Evolutionary conservation across 768 basidiomycete genomes (phyloP), one percentile per base, ranked within the genome.

Genomic region (Trametes maxima): DNA sequence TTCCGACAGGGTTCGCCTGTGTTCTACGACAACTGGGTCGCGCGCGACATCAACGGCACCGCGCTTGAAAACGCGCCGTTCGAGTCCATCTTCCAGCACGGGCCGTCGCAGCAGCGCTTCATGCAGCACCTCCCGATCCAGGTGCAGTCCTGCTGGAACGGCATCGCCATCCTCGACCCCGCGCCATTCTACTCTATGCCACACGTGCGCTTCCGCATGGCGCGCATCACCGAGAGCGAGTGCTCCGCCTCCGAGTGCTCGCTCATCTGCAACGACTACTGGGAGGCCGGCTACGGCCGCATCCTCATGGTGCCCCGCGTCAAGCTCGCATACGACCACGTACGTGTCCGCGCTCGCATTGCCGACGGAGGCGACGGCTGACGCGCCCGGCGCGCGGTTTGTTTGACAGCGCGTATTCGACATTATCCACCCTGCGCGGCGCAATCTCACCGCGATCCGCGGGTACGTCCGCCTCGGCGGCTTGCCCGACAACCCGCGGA

Each of bases 21-120:
- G 17, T 98, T 98, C 74, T 98, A 98, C 77, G 93, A 94, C 72
- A 96, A 95, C 74, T 98, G 96, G 96, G 96, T 99, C 21, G 95
- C 96, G 1, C 85, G 96, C 42, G 96, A 99, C 74, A 93, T 99
- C 80, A 99, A 99, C 75, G 96, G 96, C 22, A 98, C 96, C 0
- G 96, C 96, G 0, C 82, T 99, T 54, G 96, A 99, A 75, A 99
- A 99, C 72, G 95, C 95, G 0, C 96, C 96, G 0, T 99, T 99
- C 66, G 96, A 98, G 73, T 75, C 81, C 60, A 88, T 99, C 63
- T 97, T 99, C 82, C 95, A 94, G 71, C 88, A 98, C 69, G 72
- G 81, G 5, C 75, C 85, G 24, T 91, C 90, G 1, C 83, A 86
- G 13, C 79, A 85, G 45, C 85, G 94, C 33, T 99, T 95, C 85